Evolutionary conservation across 2,329 filamentous ascomycete species (phyloP).

Genomic region (Lachnellula willkommii): DNA sequence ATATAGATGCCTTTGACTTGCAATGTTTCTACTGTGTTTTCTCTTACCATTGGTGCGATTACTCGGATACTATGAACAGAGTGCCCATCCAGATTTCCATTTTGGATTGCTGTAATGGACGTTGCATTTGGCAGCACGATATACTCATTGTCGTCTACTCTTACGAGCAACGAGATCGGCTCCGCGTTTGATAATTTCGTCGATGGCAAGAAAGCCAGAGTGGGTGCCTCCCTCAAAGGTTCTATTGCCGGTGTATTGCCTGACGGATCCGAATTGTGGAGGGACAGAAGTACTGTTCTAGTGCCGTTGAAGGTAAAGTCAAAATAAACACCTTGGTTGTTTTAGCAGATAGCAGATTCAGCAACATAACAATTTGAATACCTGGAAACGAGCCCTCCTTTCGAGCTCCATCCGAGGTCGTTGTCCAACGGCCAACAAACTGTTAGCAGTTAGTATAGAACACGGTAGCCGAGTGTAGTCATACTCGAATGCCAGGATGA

Average conservation of each 20-base stretch:
- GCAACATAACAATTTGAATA: neutral
- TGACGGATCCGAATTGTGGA: conserved; percentile 13
- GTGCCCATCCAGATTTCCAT: conserved; percentile 11
- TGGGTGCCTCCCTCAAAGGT: neutral
- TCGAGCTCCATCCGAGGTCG: conserved; percentile 13
- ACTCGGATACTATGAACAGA: conserved; percentile 20
- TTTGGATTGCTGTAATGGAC: conserved; percentile 15
- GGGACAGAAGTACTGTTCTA: conserved; percentile 18
- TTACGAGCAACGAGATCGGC: conserved; percentile 24
- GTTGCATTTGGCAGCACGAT: conserved; percentile 23
- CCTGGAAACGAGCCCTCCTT: conserved; percentile 26
- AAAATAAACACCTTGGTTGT: conserved; percentile 21
- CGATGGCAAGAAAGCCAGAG: conserved; percentile 8
- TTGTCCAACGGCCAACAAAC: conserved; percentile 26
- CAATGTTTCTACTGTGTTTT: conserved; percentile 15
- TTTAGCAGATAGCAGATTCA: neutral
- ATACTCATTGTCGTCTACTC: conserved; percentile 26
- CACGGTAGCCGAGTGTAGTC: neutral
- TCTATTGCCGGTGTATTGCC: neutral
- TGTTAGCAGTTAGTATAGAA: conserved; percentile 5
- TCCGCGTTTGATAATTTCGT: conserved; percentile 15
- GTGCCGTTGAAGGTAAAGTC: conserved; percentile 22
- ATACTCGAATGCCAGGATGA: conserved; percentile 22
- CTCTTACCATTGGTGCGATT: conserved; percentile 24
- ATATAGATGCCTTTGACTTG: conserved; percentile 26